These are phyloP conservation scores for Verticillium alfalfae DNA, from an alignment of 2,329 filamentous ascomycete genomes.

Conservation along the genomic window DNA sequence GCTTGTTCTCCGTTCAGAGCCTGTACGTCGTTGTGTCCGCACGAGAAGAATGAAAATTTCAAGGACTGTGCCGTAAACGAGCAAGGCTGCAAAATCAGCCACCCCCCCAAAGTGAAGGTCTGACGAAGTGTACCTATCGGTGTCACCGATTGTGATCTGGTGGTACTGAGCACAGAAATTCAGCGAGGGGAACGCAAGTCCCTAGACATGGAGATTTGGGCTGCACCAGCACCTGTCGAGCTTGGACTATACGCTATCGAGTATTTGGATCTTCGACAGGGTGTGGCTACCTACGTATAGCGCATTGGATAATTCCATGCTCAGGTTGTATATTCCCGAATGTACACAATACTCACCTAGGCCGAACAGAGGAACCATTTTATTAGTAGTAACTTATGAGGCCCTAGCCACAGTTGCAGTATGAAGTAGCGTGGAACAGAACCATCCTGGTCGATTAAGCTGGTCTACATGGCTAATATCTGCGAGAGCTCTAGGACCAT, in stretches of 20 bases:
- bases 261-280: background rate
- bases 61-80: background rate
- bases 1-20: background rate
- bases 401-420: too few relatives aligned
- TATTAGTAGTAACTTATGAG: too few relatives aligned
- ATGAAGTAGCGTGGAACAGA: too few relatives aligned
- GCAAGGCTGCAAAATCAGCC: background rate
- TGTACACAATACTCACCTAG: too few relatives aligned
- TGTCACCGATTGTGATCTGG: background rate
- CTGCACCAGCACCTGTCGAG: background rate
- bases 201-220: background rate
- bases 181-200: background rate
- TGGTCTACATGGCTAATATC: background rate
- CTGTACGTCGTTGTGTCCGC: background rate
- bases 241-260: background rate
- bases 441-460: too few relatives aligned
- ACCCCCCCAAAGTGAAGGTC: background rate
- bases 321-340: too few relatives aligned
- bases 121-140: background rate
- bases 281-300: background rate
- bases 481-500: background rate
- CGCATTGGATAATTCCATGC: too few relatives aligned
- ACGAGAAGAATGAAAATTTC: background rate
- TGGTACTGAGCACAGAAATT: background rate
- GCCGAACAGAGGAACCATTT: too few relatives aligned